phyloP scores from a whole-genome alignment of 1,284 basidiomycete species.

The Meira miltonrushii region DNA sequence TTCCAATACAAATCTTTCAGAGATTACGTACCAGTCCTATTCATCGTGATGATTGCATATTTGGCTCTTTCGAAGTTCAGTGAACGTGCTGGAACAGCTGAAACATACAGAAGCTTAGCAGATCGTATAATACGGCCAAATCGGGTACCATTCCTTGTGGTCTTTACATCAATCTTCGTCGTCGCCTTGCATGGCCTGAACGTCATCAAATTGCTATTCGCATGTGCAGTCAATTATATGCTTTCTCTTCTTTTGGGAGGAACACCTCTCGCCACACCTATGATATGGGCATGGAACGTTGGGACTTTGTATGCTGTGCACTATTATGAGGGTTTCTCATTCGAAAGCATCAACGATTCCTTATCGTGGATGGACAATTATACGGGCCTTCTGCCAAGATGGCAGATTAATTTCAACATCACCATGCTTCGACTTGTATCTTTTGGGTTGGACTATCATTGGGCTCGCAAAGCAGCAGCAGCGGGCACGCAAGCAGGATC shows the following conservation, averaged over 20 bases:
- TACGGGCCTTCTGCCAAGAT: constrained; percentile 71
- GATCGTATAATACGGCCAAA: not conserved
- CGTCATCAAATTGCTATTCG: constrained; percentile 69
- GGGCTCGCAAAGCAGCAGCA: constrained; percentile 55
- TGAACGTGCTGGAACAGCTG: constrained; percentile 1
- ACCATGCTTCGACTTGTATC: constrained; percentile 91
- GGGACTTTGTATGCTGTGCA: constrained; percentile 73
- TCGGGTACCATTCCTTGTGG: constrained; percentile 53
- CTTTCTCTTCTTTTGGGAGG: constrained; percentile 54
- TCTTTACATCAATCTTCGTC: constrained; percentile 67
- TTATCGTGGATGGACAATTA: constrained; percentile 63
- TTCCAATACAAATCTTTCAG: constrained; percentile 54
- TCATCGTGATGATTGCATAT: constrained; percentile 42
- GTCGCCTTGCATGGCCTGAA: constrained; percentile 80
- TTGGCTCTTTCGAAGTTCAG: constrained; percentile 43
- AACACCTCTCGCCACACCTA: constrained; percentile 52
- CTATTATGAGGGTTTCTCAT: constrained; percentile 69
- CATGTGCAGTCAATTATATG: constrained; percentile 68
- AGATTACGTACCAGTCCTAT: constrained; percentile 44
- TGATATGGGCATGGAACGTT: constrained; percentile 74
- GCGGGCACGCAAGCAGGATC: not conserved
- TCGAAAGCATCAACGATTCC: constrained; percentile 60
- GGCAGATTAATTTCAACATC: constrained; percentile 94
- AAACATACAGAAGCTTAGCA: not conserved
- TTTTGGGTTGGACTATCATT: constrained; percentile 86